A percentile compares a stretch with the other conserved stretches of the same genome.
Conservation (phyloP, 129 eudicot species). For the Lonicera japonica region DNA sequence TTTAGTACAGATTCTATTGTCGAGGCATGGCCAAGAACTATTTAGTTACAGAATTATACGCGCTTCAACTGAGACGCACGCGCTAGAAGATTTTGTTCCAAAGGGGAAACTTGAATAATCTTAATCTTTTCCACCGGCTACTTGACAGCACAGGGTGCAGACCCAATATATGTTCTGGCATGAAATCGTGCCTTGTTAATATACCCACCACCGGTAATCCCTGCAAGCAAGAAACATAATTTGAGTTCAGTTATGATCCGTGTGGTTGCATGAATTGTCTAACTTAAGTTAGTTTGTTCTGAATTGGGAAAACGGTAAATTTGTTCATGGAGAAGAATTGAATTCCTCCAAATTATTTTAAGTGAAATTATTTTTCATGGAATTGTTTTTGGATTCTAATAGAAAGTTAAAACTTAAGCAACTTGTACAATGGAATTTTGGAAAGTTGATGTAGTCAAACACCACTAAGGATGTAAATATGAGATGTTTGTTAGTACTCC, state of each 20-base stretch:
- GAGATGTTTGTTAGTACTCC: too few species aligned
- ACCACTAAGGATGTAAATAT: too few species aligned
- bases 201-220: constrained; percentile 82
- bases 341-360: too few species aligned
- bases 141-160: constrained; percentile 58
- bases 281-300: too few species aligned
- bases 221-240: constrained; percentile 33
- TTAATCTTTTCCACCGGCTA: constrained; percentile 70
- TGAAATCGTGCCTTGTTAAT: constrained; percentile 92
- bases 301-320: too few species aligned
- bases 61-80: background rate
- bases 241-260: background rate
- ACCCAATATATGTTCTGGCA: constrained; percentile 80
- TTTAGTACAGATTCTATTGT: background rate
- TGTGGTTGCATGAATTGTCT: too few species aligned
- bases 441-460: too few species aligned
- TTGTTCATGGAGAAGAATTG: too few species aligned
- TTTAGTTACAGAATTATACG: background rate
- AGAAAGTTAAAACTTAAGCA: too few species aligned
- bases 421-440: too few species aligned
- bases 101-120: constrained; percentile 51
- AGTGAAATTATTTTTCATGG: too few species aligned
- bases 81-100: constrained; percentile 32
- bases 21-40: background rate
- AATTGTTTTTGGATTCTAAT: too few species aligned